Evolutionary conservation across 352 stramenopile species (phyloP).

Genomic region (Plasmopara viticola): DNA sequence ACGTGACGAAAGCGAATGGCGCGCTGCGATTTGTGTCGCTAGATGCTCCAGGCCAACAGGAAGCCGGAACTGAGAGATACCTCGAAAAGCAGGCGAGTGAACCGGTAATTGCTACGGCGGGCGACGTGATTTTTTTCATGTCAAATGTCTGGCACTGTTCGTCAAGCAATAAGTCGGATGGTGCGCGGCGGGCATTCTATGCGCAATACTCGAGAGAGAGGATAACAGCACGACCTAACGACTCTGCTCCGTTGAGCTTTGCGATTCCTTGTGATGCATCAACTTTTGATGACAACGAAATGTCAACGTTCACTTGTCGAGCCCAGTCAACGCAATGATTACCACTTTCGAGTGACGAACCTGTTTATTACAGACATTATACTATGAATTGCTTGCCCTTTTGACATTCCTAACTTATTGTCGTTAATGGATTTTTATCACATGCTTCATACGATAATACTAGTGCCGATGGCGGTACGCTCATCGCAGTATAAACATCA

Average conservation of each 20-base stretch:
- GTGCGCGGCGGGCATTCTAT: constrained; percentile 54
- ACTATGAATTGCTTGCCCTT: too few relatives aligned
- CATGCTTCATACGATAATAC: too few relatives aligned
- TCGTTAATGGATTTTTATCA: too few relatives aligned
- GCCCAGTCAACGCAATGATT: too few relatives aligned
- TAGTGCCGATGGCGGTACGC: too few relatives aligned
- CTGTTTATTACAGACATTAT: too few relatives aligned
- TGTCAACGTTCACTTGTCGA: background rate
- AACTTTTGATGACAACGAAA: background rate
- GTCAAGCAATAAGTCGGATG: constrained; percentile 42
- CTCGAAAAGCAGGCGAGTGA: constrained; percentile 15
- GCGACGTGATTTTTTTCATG: constrained; percentile 55
- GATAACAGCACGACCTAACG: constrained; percentile 40
- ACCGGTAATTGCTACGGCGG: constrained; percentile 28
- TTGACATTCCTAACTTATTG: too few relatives aligned
- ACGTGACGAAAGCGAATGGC: constrained; percentile 43
- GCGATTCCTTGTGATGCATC: constrained; percentile 43
- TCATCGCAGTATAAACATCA: too few relatives aligned
- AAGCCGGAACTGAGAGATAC: background rate
- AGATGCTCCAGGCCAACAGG: background rate
- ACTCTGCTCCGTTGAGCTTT: constrained; percentile 50
- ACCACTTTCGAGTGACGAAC: too few relatives aligned
- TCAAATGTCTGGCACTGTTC: constrained; percentile 75
- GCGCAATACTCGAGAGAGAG: constrained; percentile 48
- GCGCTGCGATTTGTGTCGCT: constrained; percentile 50